Conservation (phyloP, 306 rosid genomes). For the Dryas alaskensis region DNA sequence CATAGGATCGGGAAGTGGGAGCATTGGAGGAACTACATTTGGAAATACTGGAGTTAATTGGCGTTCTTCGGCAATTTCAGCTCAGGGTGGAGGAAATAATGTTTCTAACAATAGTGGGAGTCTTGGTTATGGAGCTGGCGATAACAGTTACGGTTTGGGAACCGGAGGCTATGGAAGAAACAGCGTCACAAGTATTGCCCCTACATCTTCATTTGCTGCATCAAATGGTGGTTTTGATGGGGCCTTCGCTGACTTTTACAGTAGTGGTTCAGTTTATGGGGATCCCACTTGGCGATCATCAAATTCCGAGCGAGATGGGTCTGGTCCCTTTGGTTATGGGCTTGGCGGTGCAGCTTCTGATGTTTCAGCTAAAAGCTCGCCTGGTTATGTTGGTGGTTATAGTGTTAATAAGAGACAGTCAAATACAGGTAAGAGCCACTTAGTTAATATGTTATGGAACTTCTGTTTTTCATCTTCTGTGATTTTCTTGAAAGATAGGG, state of each 20-base stretch:
- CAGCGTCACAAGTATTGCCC: conserved; percentile 35
- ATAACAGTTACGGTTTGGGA: conserved; percentile 47
- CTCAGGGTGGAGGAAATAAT: conserved; percentile 50
- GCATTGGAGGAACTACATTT: conserved; percentile 48
- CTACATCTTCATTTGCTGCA: conserved; percentile 41
- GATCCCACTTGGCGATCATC: conserved; percentile 67
- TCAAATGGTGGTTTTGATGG: conserved; percentile 46
- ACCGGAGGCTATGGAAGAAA: conserved; percentile 58
- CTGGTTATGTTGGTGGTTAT: conserved; percentile 62
- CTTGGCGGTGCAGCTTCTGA: conserved; percentile 69
- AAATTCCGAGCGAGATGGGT: conserved; percentile 54
- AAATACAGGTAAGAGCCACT: conserved; percentile 52
- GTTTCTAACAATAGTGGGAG: conserved; percentile 44
- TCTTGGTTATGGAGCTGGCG: conserved; percentile 48
- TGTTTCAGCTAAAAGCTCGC: conserved; percentile 58
- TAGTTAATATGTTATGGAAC: not conserved
- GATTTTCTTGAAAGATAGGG: not conserved
- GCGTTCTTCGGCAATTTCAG: conserved; percentile 49
- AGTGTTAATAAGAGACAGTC: conserved; percentile 68
- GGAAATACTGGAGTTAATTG: conserved; percentile 55
- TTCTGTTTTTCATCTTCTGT: not conserved
- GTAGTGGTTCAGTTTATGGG: conserved; percentile 26
- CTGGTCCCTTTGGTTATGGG: conserved; percentile 64
- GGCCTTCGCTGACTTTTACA: conserved; percentile 30
- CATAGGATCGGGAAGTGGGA: conserved; percentile 60